A percentile compares a stretch with the other conserved stretches of the same genome.
Conservation (phyloP, 306 rosid genomes). For the Arachis stenosperma region DNA sequence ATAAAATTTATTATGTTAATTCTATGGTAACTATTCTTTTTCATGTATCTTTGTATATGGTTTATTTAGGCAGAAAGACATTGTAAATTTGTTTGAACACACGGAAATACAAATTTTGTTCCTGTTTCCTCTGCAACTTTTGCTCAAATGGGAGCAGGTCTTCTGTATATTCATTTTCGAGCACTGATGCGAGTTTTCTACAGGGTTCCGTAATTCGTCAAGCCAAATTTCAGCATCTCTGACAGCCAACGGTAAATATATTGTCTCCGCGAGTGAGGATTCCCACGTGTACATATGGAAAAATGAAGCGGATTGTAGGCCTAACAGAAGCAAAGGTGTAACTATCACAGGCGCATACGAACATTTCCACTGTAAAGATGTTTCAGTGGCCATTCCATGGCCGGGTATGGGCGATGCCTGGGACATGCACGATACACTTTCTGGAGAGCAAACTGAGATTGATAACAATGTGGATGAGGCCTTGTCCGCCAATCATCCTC, state of each 20-base stretch:
- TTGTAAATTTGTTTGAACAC: slow-evolving; percentile 3
- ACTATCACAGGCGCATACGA: slow-evolving; percentile 72
- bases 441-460: slow-evolving; percentile 54
- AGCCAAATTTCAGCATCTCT: slow-evolving; percentile 90
- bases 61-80: neutral
- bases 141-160: slow-evolving; percentile 22
- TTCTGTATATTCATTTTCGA: slow-evolving; percentile 34
- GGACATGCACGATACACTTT: slow-evolving; percentile 57
- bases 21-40: neutral
- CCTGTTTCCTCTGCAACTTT: slow-evolving; percentile 14
- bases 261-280: slow-evolving; percentile 95
- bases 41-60: neutral
- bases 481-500: slow-evolving; percentile 83
- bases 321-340: slow-evolving; percentile 79
- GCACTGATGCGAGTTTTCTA: slow-evolving; percentile 40
- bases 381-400: slow-evolving; percentile 91
- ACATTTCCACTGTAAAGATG: slow-evolving; percentile 94
- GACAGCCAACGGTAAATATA: slow-evolving; percentile 75
- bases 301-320: slow-evolving; percentile 90
- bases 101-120: neutral
- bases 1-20: slow-evolving; percentile 29
- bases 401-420: slow-evolving; percentile 80
- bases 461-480: slow-evolving; percentile 62
- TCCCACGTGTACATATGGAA: slow-evolving; percentile 94
- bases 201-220: slow-evolving; percentile 89